Evolutionary conservation across 495 filamentous ascomycete species (phyloP).

Genomic region (Jackrogersella multiformis): DNA sequence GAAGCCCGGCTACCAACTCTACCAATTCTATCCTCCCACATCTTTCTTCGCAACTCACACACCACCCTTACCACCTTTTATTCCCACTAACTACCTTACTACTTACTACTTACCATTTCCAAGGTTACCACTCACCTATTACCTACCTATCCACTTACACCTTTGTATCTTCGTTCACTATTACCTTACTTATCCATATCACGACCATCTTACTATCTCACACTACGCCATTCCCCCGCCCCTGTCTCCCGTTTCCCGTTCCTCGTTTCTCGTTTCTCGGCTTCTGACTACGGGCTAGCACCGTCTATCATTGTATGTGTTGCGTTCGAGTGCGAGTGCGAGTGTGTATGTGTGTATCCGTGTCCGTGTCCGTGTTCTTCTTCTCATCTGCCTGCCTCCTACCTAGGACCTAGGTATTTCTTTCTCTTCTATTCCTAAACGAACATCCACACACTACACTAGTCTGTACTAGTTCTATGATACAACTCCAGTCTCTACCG

Average conservation of each 20-base stretch:
- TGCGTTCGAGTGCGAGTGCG: too few species aligned
- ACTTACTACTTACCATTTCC: neutral
- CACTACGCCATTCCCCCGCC: constrained; percentile 3
- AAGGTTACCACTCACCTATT: neutral
- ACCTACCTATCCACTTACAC: neutral
- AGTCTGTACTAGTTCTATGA: constrained; percentile 27
- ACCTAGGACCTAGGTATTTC: too few species aligned
- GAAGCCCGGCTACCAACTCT: constrained; percentile 34
- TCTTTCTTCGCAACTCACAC: too few species aligned
- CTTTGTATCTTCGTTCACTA: constrained; percentile 10
- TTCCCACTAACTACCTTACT: neutral
- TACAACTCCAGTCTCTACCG: constrained; percentile 38
- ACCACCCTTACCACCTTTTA: constrained; percentile 32
- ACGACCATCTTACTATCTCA: neutral
- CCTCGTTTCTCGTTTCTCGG: neutral
- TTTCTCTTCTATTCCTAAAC: neutral
- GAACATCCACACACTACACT: constrained; percentile 5
- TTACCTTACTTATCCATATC: too few species aligned
- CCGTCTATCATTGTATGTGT: neutral
- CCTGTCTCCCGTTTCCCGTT: neutral
- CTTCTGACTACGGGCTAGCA: constrained; percentile 13
- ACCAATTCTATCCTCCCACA: constrained; percentile 25
- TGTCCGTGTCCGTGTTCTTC: too few species aligned
- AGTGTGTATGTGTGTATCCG: too few species aligned
- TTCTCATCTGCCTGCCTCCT: too few species aligned